phyloP scores from a whole-genome alignment of 768 basidiomycete genomes.

The Mycena vitilis region DNA sequence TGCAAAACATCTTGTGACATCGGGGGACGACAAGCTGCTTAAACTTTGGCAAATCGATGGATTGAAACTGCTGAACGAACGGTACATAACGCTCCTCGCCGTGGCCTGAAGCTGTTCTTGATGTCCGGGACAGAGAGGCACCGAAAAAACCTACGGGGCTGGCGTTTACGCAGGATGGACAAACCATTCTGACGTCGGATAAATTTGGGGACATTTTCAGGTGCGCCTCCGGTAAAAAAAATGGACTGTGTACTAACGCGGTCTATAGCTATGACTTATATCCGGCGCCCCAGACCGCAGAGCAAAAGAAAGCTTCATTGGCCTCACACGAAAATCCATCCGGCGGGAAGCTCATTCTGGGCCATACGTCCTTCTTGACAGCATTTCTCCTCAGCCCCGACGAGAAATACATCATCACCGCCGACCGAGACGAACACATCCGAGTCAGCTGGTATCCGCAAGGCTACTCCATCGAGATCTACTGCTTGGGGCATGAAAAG shows the following conservation, averaged over 20 bases:
- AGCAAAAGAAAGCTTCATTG: constrained; percentile 53
- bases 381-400: constrained; percentile 74
- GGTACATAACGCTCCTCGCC: constrained; percentile 59
- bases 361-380: constrained; percentile 90
- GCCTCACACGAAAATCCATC: constrained; percentile 79
- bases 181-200: constrained; percentile 85
- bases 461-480: constrained; percentile 87
- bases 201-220: constrained; percentile 96
- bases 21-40: constrained; percentile 85
- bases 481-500: constrained; percentile 88
- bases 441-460: constrained; percentile 91
- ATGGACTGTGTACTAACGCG: background rate
- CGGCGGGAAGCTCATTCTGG: constrained; percentile 77
- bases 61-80: constrained; percentile 66
- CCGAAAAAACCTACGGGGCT: constrained; percentile 86
- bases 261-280: constrained; percentile 70
- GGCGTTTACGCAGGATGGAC: constrained; percentile 67
- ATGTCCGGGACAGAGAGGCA: constrained; percentile 65
- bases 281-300: constrained; percentile 44
- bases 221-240: constrained; percentile 48
- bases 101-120: constrained; percentile 11
- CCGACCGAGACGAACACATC: constrained; percentile 96
- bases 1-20: constrained; percentile 65
- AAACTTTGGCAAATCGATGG: constrained; percentile 77
- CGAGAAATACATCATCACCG: constrained; percentile 83